Evolutionary conservation across 1,284 basidiomycete species (phyloP).

Genomic region (Puccinia polysora): DNA sequence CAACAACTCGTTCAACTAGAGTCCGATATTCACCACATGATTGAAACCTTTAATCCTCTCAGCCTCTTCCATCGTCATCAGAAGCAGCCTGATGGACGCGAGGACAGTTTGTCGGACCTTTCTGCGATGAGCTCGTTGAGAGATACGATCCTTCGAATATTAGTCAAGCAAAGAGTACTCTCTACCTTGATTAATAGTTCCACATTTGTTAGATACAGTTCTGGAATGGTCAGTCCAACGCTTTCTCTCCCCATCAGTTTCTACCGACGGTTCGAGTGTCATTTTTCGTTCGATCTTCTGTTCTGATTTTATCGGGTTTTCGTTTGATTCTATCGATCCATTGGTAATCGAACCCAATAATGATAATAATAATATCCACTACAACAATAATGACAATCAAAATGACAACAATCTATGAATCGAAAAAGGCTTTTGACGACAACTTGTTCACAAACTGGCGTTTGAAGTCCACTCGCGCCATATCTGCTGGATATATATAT

Average conservation of each 20-base stretch:
- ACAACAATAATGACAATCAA: too few species aligned
- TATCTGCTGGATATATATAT: background rate
- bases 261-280: background rate
- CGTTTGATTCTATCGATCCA: too few species aligned
- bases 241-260: background rate
- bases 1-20: background rate
- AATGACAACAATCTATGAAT: too few species aligned
- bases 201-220: constrained; percentile 29
- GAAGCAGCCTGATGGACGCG: background rate
- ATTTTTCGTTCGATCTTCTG: background rate
- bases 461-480: constrained; percentile 8
- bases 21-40: constrained; percentile 4
- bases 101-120: background rate
- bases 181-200: constrained; percentile 7
- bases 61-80: too few species aligned
- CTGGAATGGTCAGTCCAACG: constrained; percentile 17
- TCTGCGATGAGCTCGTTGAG: constrained; percentile 1
- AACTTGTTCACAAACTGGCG: constrained; percentile 26
- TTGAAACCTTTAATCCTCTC: background rate
- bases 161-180: constrained; percentile 27
- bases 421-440: constrained; percentile 8
- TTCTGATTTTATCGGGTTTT: background rate
- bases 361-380: too few species aligned
- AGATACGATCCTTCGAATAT: background rate
- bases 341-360: too few species aligned